These are phyloP conservation scores for Tulasnella calospora DNA, from an alignment of 768 basidiomycete genomes.

Conservation along the genomic window DNA sequence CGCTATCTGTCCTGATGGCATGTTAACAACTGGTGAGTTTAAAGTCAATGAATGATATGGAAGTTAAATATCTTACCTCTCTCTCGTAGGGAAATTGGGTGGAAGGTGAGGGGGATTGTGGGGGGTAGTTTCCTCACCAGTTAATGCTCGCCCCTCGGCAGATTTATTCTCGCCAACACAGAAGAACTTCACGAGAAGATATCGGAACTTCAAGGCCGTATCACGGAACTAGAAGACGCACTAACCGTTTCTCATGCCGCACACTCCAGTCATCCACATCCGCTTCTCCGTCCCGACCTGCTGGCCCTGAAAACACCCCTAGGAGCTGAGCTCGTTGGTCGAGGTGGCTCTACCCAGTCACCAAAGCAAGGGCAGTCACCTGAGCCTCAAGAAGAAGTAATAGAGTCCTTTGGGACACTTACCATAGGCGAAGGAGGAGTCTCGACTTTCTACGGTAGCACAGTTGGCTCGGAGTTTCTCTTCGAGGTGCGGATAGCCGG, in stretches of 20 bases:
- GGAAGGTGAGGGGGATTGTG: neutral
- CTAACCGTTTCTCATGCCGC: constrained; percentile 16
- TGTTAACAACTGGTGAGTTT: constrained; percentile 28
- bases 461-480: constrained; percentile 29
- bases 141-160: constrained; percentile 1
- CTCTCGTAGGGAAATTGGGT: neutral
- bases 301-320: constrained; percentile 29
- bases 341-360: neutral
- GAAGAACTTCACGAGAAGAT: constrained; percentile 29
- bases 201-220: constrained; percentile 26
- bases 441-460: constrained; percentile 27
- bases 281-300: constrained; percentile 27
- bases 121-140: neutral
- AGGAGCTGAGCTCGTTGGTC: constrained; percentile 27
- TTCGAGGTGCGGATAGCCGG: constrained; percentile 24
- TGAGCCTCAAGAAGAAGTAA: constrained; percentile 16
- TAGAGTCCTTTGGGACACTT: constrained; percentile 28
- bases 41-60: constrained; percentile 15
- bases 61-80: neutral
- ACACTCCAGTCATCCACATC: constrained; percentile 19
- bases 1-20: constrained; percentile 29
- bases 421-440: constrained; percentile 27
- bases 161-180: constrained; percentile 30
- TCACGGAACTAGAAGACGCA: constrained; percentile 25
- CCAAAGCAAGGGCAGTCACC: neutral